phyloP scores from a whole-genome alignment of 2,329 filamentous ascomycete genomes.

The Aspergillus fijiensis region DNA sequence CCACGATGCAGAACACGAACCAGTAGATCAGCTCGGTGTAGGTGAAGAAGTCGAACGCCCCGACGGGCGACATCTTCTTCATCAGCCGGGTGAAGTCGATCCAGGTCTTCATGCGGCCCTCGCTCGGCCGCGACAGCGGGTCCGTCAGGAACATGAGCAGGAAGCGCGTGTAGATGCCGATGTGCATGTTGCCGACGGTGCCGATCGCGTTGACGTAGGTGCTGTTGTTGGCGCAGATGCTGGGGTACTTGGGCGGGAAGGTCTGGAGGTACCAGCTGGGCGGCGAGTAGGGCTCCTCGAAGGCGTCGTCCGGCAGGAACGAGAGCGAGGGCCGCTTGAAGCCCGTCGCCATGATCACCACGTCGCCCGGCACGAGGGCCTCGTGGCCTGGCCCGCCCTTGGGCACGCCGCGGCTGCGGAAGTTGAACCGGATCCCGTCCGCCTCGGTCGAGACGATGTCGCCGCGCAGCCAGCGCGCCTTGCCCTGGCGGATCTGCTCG shows the following conservation, averaged over 20 bases:
- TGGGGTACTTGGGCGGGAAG: constrained; percentile 72
- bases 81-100: constrained; percentile 77
- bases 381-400: constrained; percentile 71
- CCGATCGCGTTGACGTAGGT: constrained; percentile 80
- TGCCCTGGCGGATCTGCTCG: constrained; percentile 68
- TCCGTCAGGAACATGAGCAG: constrained; percentile 84
- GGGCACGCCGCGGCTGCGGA: constrained; percentile 69
- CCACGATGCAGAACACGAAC: constrained; percentile 74
- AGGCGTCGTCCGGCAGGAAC: constrained; percentile 73
- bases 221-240: constrained; percentile 77
- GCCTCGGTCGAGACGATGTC: constrained; percentile 69
- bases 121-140: constrained; percentile 68
- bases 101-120: constrained; percentile 79
- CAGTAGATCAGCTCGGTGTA: constrained; percentile 83
- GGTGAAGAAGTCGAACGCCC: constrained; percentile 85
- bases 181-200: constrained; percentile 82
- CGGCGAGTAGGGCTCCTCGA: constrained; percentile 69
- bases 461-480: constrained; percentile 76
- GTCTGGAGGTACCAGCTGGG: constrained; percentile 89
- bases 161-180: constrained; percentile 84
- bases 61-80: constrained; percentile 68
- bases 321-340: constrained; percentile 70
- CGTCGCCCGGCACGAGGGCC: constrained; percentile 67
- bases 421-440: constrained; percentile 68
- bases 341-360: constrained; percentile 81